Base-by-base conservation (phyloP, 306 rosid genomes). In the Myrica gale region DNA sequence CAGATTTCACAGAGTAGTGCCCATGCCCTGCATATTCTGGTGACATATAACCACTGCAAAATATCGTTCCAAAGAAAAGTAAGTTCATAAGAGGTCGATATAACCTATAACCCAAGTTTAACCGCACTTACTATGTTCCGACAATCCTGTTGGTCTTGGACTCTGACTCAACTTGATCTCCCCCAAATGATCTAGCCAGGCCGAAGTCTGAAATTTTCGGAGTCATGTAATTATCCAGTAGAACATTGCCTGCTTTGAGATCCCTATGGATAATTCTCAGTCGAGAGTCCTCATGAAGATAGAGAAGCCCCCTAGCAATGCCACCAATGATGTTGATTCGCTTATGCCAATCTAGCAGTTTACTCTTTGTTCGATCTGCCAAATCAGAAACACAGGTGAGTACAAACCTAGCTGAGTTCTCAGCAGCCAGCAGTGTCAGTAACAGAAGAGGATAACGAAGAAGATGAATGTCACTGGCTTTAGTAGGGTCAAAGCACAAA, bases 201-300 rank as follows among this genome's bases (percentile, higher is more conserved):
- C 90, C 94, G 44, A 87, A 89, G 74, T 89, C 91, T 9, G 87
- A 85, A 71, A 89, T 89, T 74, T 89, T 89, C 2, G 94, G 84
- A 69, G 84, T 81, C 90, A 87, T 78, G 7, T 87, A 79, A 21
- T 80, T 10, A 52, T 83, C 91, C 5, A 83, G 84, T 68, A 89
- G 83, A 48, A 85, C 76, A 53, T 87, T 87, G 63, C 90, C 85
- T 0, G 84, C 75, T 80, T 89, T 89, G 32, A 89, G 82, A 79
- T 89, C 93, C n/a, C n/a, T n/a, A n/a, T 82, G 80, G 20, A 83
- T 80, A 7, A 80, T 79, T 43, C 87, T 80, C 41, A 84, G 42
- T 45, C 78, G 55, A 5, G 75, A 80, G 15, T 80, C 83, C 23
- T 80, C 76, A 50, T 74, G 83, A 66, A 80, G 83, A 52, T 80